Conservation (phyloP, 805 yeast species). For the Starmerella riodocensis region DNA sequence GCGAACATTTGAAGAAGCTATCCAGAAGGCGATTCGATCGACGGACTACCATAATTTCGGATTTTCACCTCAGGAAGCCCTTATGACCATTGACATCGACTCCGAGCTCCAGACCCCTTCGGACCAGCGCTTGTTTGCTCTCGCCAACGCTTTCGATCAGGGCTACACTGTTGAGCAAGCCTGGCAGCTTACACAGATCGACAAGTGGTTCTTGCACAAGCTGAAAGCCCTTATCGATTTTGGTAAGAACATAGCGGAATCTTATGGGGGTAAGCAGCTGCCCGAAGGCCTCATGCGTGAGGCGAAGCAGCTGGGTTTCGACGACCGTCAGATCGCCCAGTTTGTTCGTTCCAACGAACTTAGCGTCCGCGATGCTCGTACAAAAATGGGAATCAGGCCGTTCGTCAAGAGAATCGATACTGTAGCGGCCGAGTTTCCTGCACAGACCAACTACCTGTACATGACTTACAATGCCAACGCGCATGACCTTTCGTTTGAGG, state of each 20-base stretch:
- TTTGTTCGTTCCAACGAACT: constrained; percentile 82
- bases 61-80: constrained; percentile 52
- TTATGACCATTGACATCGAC: constrained; percentile 86
- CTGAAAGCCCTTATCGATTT: constrained; percentile 61
- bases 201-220: constrained; percentile 91
- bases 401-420: constrained; percentile 95
- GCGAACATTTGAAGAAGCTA: constrained; percentile 93
- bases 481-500: constrained; percentile 77
- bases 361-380: constrained; percentile 78
- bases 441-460: constrained; percentile 85
- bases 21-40: constrained; percentile 92
- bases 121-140: constrained; percentile 92
- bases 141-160: constrained; percentile 82
- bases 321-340: constrained; percentile 89
- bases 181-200: constrained; percentile 82
- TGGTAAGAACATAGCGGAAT: constrained; percentile 13
- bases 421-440: constrained; percentile 98
- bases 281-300: constrained; percentile 52
- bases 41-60: constrained; percentile 95
- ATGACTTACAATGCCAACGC: constrained; percentile 86
- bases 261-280: constrained; percentile 31
- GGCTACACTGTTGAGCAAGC: constrained; percentile 88
- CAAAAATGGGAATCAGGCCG: constrained; percentile 75
- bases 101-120: constrained; percentile 88
- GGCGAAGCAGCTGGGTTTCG: constrained; percentile 94